phyloP scores from a whole-genome alignment of 2,329 filamentous ascomycete species.

The Penicillium sp. region DNA sequence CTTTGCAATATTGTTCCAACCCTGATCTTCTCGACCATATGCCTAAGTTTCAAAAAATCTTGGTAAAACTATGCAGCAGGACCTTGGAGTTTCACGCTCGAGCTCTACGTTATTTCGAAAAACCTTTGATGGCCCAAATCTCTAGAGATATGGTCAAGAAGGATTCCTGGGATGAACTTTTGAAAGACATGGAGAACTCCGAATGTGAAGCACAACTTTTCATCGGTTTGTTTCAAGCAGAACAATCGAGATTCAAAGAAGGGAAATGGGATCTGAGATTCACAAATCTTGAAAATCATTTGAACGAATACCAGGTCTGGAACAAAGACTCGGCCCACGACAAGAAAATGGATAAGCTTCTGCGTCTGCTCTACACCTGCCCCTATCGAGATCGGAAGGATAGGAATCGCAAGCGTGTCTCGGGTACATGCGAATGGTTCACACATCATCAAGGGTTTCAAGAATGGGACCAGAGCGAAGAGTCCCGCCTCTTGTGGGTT shows the following conservation, averaged over 20 bases:
- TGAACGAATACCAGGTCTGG: too few species aligned
- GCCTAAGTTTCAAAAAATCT: neutral
- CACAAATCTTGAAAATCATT: neutral
- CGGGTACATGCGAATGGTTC: constrained; percentile 37
- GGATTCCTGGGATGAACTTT: neutral
- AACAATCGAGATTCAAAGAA: too few species aligned
- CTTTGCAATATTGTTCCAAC: neutral
- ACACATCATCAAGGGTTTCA: constrained; percentile 24
- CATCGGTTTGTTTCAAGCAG: neutral
- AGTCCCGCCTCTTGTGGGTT: constrained; percentile 27
- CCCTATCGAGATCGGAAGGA: too few species aligned
- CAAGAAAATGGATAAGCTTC: too few species aligned
- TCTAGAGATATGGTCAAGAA: neutral
- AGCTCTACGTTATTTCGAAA: constrained; percentile 11
- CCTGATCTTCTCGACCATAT: neutral
- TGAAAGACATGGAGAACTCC: neutral
- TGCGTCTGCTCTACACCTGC: too few species aligned
- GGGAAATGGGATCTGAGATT: neutral
- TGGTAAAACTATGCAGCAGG: constrained; percentile 7
- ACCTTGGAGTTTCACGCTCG: constrained; percentile 16
- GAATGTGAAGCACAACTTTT: neutral
- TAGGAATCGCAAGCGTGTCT: neutral
- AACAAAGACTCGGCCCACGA: too few species aligned
- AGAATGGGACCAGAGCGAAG: constrained; percentile 22
- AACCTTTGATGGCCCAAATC: neutral